These are phyloP conservation scores for Penicillium pancosmium DNA, from an alignment of 495 filamentous ascomycete species.

Conservation along the genomic window DNA sequence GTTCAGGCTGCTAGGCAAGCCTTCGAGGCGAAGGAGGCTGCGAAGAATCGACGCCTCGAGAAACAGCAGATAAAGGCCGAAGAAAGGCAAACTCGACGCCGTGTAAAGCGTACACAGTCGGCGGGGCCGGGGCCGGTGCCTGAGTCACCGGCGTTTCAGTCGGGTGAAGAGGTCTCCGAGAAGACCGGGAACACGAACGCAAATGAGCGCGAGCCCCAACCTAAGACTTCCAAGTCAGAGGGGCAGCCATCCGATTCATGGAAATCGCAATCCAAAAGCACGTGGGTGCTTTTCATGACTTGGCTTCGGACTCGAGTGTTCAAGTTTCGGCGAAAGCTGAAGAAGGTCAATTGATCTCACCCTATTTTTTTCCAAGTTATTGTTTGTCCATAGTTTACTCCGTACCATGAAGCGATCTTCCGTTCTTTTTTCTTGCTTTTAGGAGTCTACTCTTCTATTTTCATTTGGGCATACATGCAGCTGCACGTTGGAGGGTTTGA, in stretches of 20 bases:
- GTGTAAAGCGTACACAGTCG: slow-evolving; percentile 31
- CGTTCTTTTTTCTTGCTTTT: slow-evolving; percentile 5
- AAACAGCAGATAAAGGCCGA: slow-evolving; percentile 56
- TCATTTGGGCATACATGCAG: slow-evolving; percentile 14
- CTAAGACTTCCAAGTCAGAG: slow-evolving; percentile 4
- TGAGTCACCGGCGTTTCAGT: slow-evolving; percentile 11
- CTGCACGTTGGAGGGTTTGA: slow-evolving; percentile 10
- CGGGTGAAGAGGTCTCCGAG: slow-evolving; percentile 21
- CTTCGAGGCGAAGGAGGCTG: slow-evolving; percentile 61
- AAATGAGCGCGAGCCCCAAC: neutral
- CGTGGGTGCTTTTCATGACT: slow-evolving; percentile 51
- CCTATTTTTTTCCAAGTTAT: neutral
- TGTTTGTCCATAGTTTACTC: slow-evolving; percentile 4
- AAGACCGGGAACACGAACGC: slow-evolving; percentile 10
- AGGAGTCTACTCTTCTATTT: neutral
- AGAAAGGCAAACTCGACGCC: slow-evolving; percentile 43
- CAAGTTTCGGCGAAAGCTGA: slow-evolving; percentile 44
- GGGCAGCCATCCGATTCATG: slow-evolving; percentile 24
- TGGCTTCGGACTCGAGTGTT: slow-evolving; percentile 52
- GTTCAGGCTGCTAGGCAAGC: slow-evolving; percentile 58
- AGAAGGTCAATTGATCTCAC: slow-evolving; percentile 30
- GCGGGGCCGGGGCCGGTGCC: slow-evolving; percentile 16
- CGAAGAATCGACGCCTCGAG: slow-evolving; percentile 58
- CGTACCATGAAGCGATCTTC: slow-evolving; percentile 15
- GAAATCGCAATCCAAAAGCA: slow-evolving; percentile 46